Percentiles rank a stretch among this genome's conserved stretches.
Evolutionary conservation across 768 basidiomycete genomes (phyloP).

Genomic region (Amanita thiersii): DNA sequence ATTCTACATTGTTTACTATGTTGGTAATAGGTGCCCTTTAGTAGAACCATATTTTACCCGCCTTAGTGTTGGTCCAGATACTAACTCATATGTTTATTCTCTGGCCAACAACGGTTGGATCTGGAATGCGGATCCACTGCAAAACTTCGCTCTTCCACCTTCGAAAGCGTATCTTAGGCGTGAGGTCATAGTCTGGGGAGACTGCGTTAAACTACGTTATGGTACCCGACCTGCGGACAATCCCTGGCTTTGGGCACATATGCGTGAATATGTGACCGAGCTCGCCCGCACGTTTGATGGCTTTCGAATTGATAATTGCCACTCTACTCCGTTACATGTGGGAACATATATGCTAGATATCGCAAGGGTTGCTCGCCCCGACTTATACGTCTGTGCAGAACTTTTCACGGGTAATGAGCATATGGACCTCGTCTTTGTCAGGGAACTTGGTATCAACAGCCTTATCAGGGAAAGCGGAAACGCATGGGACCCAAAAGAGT

Average conservation of each 20-base stretch:
- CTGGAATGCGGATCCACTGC: conserved; percentile 90
- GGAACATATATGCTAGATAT: conserved; percentile 92
- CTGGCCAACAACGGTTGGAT: conserved; percentile 99
- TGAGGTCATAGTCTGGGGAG: conserved; percentile 96
- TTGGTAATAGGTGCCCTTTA: conserved; percentile 56
- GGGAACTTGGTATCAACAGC: conserved; percentile 87
- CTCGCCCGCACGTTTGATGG: conserved; percentile 87
- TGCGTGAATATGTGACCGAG: conserved; percentile 72
- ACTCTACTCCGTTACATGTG: conserved; percentile 95
- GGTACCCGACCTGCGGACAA: conserved; percentile 73
- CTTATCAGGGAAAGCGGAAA: conserved; percentile 95
- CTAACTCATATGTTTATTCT: conserved; percentile 55
- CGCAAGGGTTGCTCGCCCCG: conserved; percentile 79
- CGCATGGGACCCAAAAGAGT: conserved; percentile 81
- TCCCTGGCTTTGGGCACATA: conserved; percentile 93
- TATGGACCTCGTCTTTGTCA: conserved; percentile 87
- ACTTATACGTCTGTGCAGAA: conserved; percentile 96
- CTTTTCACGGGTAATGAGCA: conserved; percentile 95
- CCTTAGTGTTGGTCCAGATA: conserved; percentile 33
- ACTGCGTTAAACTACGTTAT: conserved; percentile 97
- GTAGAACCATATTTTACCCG: conserved; percentile 93
- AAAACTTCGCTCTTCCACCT: conserved; percentile 86
- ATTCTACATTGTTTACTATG: conserved; percentile 5
- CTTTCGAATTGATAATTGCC: conserved; percentile 97
- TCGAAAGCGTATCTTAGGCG: conserved; percentile 95